Base-by-base conservation (phyloP, 116 monocot species). In the Zostera marina region DNA sequence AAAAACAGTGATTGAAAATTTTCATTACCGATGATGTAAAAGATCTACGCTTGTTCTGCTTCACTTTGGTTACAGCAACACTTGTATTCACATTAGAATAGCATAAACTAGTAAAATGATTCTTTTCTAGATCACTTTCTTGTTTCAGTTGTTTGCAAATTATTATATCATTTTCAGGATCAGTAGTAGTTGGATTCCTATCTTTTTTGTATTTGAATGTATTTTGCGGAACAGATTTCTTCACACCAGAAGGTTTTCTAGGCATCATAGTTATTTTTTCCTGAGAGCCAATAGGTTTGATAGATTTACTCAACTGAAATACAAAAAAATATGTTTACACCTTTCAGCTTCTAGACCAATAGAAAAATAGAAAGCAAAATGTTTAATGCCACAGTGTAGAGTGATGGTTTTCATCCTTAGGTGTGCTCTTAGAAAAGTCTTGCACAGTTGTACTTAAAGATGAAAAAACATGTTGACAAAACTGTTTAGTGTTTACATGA, bases 1-100 rank as follows among this genome's bases (percentile, higher is more conserved):
- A 12, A 56, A 2, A 32, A 45, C 11, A 12, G 12, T 13, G 62
- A 69, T 52, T 44, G 4, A 4, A 26, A 1, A 26, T 26, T 66
- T 68, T 66, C 58, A 74, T 53, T 58, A 79, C 67, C 59, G 67
- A 71, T 17, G 63, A 71, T n/a, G 79, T 79, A 52, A 70, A 79
- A 4, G 79, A 79, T 68, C 44, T 79, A 26, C 74, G 70, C 14
- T 71, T 57, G 9, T 24, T 70, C 53, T 58, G n/a, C 24, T 67
- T 78, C 10, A 46, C 49, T 59, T 46, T 70, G 38, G 73, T 53
- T 24, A 70, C 54, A 40, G 21, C 20, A 32, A n/a, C 21, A 13
- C 14, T 73, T 54, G 48, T 62, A 22, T 23, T 56, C 38, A 22
- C 53, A 22, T 53, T 23, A 7, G 11, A 53, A 53, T 9, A 47